These are phyloP conservation scores for Phytopythium boreale DNA, from an alignment of 352 stramenopile species.

Conservation along the genomic window DNA sequence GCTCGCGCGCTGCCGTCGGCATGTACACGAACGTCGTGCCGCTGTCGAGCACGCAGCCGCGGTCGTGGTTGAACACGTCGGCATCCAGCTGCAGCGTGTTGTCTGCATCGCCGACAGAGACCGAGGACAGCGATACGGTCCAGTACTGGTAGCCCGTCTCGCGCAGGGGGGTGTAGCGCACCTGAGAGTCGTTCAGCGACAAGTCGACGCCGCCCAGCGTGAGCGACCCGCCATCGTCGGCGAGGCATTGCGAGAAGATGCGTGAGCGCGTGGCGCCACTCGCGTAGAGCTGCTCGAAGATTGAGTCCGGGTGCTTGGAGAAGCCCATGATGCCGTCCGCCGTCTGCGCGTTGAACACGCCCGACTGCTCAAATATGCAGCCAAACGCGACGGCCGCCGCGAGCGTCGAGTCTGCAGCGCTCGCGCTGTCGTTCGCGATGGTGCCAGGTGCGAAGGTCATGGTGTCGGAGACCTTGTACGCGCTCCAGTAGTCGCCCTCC, in stretches of 20 bases:
- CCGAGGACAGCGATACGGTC: constrained; percentile 56
- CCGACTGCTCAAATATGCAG: constrained; percentile 91
- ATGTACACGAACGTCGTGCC: constrained; percentile 82
- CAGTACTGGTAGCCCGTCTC: constrained; percentile 77
- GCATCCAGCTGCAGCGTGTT: constrained; percentile 34
- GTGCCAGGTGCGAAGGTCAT: constrained; percentile 39
- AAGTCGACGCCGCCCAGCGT: constrained; percentile 90
- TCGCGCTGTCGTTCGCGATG: neutral
- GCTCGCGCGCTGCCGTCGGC: constrained; percentile 23
- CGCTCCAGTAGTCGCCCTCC: constrained; percentile 91
- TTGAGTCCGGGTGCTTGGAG: constrained; percentile 83
- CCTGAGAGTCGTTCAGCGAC: constrained; percentile 55
- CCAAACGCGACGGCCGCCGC: constrained; percentile 85
- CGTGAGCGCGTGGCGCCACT: constrained; percentile 75
- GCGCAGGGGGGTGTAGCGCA: constrained; percentile 87
- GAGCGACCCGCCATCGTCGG: constrained; percentile 84
- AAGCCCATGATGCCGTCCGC: constrained; percentile 98
- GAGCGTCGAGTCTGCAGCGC: constrained; percentile 12
- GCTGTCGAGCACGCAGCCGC: constrained; percentile 75
- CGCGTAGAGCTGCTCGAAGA: constrained; percentile 91
- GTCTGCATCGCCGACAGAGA: constrained; percentile 34
- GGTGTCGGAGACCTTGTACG: constrained; percentile 84
- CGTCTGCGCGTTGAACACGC: constrained; percentile 89
- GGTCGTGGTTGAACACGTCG: constrained; percentile 53
- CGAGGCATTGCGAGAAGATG: constrained; percentile 94